Conservation (phyloP, 768 basidiomycete species). For the Russula foetens region DNA sequence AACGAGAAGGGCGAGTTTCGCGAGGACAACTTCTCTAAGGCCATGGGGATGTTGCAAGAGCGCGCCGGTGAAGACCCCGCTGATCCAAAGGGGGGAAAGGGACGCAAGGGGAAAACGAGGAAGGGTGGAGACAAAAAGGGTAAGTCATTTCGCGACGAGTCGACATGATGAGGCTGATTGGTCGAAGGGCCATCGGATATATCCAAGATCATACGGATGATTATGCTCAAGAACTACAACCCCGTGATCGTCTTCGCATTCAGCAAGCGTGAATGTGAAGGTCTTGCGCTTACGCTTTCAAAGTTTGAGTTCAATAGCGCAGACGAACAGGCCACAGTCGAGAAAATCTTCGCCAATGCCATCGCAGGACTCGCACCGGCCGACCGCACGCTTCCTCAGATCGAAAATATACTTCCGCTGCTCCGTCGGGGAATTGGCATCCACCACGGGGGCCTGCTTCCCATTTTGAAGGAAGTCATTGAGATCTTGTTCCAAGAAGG, state of each 20-base stretch:
- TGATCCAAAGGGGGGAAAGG: conserved; percentile 75
- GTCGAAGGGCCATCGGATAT: conserved; percentile 79
- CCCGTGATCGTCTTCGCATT: conserved; percentile 99
- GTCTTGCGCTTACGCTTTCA: conserved; percentile 81
- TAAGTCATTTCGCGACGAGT: conserved; percentile 25
- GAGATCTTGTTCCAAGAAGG: conserved; percentile 99
- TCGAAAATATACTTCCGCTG: conserved; percentile 84
- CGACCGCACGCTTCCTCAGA: conserved; percentile 88
- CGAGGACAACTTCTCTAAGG: conserved; percentile 96
- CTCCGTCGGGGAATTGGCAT: conserved; percentile 95
- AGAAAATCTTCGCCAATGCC: conserved; percentile 89
- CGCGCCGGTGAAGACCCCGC: conserved; percentile 86
- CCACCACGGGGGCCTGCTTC: conserved; percentile 95
- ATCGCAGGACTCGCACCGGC: conserved; percentile 81
- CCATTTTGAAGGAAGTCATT: conserved; percentile 97
- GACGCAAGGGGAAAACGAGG: conserved; percentile 84
- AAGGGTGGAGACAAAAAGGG: conserved; percentile 95
- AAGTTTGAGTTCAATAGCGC: conserved; percentile 93
- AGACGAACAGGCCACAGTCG: conserved; percentile 84
- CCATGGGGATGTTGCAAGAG: conserved; percentile 90
- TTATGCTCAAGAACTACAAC: conserved; percentile 95
- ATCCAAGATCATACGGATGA: conserved; percentile 96
- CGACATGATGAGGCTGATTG: conserved; percentile 7
- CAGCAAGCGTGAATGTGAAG: conserved; percentile 96
- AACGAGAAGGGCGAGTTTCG: conserved; percentile 97